Evolutionary conservation across 768 basidiomycete species (phyloP).

Genomic region (Suillus clintonianus): DNA sequence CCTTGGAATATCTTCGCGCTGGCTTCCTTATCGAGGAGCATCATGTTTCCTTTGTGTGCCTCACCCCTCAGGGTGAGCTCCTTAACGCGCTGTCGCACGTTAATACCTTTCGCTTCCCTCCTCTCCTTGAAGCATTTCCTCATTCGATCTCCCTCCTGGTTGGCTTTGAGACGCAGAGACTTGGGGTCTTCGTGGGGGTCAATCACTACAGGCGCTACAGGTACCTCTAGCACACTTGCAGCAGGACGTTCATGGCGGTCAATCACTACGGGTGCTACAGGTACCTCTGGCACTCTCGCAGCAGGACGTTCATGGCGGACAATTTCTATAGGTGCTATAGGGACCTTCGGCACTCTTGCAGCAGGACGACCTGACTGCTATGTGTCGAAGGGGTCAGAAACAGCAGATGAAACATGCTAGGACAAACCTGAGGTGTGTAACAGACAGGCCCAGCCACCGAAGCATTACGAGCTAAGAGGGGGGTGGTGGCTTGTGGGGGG

Average conservation of each 20-base stretch:
- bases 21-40: conserved; percentile 71
- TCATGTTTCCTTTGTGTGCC: conserved; percentile 69
- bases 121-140: conserved; percentile 60
- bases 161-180: conserved; percentile 68
- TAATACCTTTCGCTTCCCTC: conserved; percentile 46
- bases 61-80: conserved; percentile 77
- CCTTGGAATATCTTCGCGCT: conserved; percentile 81
- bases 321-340: neutral
- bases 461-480: neutral
- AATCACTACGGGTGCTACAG: neutral
- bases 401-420: neutral
- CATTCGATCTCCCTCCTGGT: conserved; percentile 73
- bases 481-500: neutral
- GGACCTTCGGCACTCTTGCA: neutral
- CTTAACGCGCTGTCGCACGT: conserved; percentile 52
- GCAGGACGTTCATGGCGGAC: neutral
- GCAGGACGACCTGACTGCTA: neutral
- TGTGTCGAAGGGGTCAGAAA: neutral
- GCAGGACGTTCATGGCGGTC: neutral
- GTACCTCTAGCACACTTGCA: neutral
- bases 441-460: neutral
- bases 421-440: neutral
- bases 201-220: neutral
- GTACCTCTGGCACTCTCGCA: neutral
- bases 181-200: conserved; percentile 13